phyloP scores from a whole-genome alignment of 2,329 filamentous ascomycete species.

The Elsinoe australis region DNA sequence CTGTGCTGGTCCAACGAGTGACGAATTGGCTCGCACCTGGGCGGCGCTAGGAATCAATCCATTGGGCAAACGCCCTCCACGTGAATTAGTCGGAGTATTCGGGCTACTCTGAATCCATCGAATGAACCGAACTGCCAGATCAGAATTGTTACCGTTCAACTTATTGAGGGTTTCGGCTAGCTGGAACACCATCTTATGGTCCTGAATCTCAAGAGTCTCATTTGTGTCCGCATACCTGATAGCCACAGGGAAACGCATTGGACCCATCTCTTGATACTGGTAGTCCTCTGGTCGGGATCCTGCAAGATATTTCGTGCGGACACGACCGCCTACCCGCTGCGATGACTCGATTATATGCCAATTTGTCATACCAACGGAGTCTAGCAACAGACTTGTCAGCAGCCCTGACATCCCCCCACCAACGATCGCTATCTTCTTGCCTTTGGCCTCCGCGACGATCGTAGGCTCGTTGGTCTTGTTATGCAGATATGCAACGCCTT shows the following conservation, averaged over 20 bases:
- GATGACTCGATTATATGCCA: constrained; percentile 56
- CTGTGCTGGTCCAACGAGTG: constrained; percentile 15
- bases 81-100: constrained; percentile 48
- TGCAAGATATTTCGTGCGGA: constrained; percentile 56
- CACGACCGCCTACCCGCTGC: constrained; percentile 54
- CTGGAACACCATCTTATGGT: constrained; percentile 59
- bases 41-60: constrained; percentile 48
- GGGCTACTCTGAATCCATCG: constrained; percentile 51
- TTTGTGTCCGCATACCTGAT: constrained; percentile 42
- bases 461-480: constrained; percentile 47
- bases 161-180: constrained; percentile 53
- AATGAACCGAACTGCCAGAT: constrained; percentile 52
- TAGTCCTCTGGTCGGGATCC: constrained; percentile 53
- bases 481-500: constrained; percentile 53
- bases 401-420: constrained; percentile 60
- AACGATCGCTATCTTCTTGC: constrained; percentile 54
- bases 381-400: constrained; percentile 49
- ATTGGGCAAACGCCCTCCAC: constrained; percentile 31
- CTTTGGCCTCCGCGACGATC: constrained; percentile 49
- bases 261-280: constrained; percentile 60
- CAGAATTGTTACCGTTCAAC: constrained; percentile 47
- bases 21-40: constrained; percentile 41
- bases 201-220: constrained; percentile 51
- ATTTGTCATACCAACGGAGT: constrained; percentile 51
- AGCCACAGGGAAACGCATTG: constrained; percentile 56